Conservation (phyloP, 805 yeast species). For the Zygosaccharomyces bailii region DNA sequence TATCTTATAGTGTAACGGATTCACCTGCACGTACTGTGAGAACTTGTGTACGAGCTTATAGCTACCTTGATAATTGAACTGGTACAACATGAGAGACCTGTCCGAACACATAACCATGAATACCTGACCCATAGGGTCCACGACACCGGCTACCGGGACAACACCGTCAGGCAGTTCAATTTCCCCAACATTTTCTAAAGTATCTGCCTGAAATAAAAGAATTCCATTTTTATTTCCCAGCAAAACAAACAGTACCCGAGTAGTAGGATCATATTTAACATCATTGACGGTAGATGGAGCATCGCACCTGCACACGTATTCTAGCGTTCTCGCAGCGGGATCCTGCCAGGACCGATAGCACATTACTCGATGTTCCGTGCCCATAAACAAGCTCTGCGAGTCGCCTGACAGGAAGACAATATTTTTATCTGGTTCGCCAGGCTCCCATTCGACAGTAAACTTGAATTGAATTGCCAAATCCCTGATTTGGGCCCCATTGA, state of each 20-base stretch:
- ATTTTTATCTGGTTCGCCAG: slow-evolving; percentile 11
- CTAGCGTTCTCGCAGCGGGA: slow-evolving; percentile 5
- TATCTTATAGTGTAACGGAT: slow-evolving; percentile 32
- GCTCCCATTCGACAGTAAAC: slow-evolving; percentile 8
- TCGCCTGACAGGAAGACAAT: slow-evolving; percentile 20
- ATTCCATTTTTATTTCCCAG: slow-evolving; percentile 25
- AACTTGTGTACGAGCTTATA: slow-evolving; percentile 26
- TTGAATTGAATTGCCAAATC: slow-evolving; percentile 14
- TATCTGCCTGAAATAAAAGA: slow-evolving; percentile 17
- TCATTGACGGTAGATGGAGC: slow-evolving; percentile 31
- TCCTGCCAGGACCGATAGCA: slow-evolving; percentile 20
- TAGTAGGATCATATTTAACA: slow-evolving; percentile 22
- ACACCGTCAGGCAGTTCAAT: slow-evolving; percentile 18
- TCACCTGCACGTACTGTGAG: slow-evolving; percentile 29
- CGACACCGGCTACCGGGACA: slow-evolving; percentile 28
- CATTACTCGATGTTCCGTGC: slow-evolving; percentile 24
- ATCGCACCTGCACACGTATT: slow-evolving; percentile 16
- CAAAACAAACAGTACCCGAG: slow-evolving; percentile 23
- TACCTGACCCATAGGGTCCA: slow-evolving; percentile 30
- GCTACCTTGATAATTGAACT: slow-evolving; percentile 25
- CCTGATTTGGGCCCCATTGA: slow-evolving; percentile 23
- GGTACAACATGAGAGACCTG: slow-evolving; percentile 30
- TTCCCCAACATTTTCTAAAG: slow-evolving; percentile 15
- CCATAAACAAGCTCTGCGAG: slow-evolving; percentile 19
- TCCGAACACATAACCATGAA: slow-evolving; percentile 29